These are phyloP conservation scores for Gloeostereum incarnatum DNA, from an alignment of 768 basidiomycete genomes.

Conservation along the genomic window DNA sequence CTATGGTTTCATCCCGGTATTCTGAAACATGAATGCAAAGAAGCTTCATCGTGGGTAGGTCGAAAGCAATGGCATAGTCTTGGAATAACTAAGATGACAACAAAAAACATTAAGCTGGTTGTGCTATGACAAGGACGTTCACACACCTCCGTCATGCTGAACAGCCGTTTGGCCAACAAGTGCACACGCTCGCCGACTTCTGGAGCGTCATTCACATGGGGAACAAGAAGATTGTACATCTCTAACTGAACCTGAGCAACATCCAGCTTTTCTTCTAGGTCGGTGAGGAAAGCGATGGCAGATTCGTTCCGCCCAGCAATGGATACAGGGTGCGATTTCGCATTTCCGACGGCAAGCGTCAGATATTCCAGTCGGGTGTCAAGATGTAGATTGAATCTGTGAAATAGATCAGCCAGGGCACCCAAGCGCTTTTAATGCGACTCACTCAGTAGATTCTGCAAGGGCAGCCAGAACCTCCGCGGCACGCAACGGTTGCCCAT, in stretches of 20 bases:
- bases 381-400: slow-evolving; percentile 58
- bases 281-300: slow-evolving; percentile 92
- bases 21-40: slow-evolving; percentile 91
- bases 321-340: slow-evolving; percentile 87
- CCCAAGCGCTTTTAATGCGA: no score
- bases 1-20: slow-evolving; percentile 76
- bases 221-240: slow-evolving; percentile 58
- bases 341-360: slow-evolving; percentile 90
- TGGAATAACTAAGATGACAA: slow-evolving; percentile 46
- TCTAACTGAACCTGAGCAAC: slow-evolving; percentile 97
- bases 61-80: slow-evolving; percentile 80
- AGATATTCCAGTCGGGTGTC: slow-evolving; percentile 82
- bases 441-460: slow-evolving; percentile 80
- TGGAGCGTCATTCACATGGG: slow-evolving; percentile 50
- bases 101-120: neutral
- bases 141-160: slow-evolving; percentile 79
- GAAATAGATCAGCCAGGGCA: neutral
- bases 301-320: slow-evolving; percentile 71
- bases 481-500: slow-evolving; percentile 78
- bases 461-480: slow-evolving; percentile 77
- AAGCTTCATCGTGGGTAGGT: slow-evolving; percentile 75
- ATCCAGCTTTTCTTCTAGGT: slow-evolving; percentile 92
- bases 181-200: slow-evolving; percentile 58
- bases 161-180: slow-evolving; percentile 47
- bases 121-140: neutral